Base-by-base conservation (phyloP, 371 early-diverging fungal species). In the Circinella minor region DNA sequence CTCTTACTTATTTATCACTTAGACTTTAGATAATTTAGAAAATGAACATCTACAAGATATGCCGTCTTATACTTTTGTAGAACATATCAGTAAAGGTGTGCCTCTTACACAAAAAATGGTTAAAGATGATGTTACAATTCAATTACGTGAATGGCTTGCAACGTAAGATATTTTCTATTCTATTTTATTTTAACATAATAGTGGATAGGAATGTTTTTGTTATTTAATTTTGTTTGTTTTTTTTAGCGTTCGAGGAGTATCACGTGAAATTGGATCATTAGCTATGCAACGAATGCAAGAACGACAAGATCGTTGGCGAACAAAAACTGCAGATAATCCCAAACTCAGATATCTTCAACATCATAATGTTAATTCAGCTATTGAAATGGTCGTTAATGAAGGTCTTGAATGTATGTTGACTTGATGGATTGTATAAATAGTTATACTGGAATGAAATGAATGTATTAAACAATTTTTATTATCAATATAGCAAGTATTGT, bases 111-210 rank as follows among this genome's bases (percentile, higher is more conserved):
- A 95, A 76, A 87, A 92, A 34, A 87, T 85, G 46, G 90, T 99
- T 65, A 91, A 94, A 74, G 89, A 89, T 59, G 91, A 92, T 4
- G 96, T 98, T 3, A 86, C 92, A 14, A 79, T 86, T 14, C 96
- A 98, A 73, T 83, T 98, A 79, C 93, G 93, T 65, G 94, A 94
- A 73, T 99, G 99, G 99, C 85, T 96, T 46, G 91, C 89, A 70
- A 92, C 84, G 90, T 94, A 80, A 67, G 83, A 57, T 43, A 46
- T 36, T 37, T 15, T 0, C n/a, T 4, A 13, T 15, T 51, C 18
- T 15, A 51, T 15, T 14, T 8, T 8, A 15, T 51, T 43, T 9
- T 11, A 43, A 43, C 6, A 43, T 43, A 43, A 43, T 27, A 27
- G 27, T 27, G 43, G 9, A 9, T 11, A 43, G 6, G 43, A 43